These are phyloP conservation scores for Aspergillus oerlinghausenensis DNA, from an alignment of 2,329 filamentous ascomycete genomes.

Conservation along the genomic window DNA sequence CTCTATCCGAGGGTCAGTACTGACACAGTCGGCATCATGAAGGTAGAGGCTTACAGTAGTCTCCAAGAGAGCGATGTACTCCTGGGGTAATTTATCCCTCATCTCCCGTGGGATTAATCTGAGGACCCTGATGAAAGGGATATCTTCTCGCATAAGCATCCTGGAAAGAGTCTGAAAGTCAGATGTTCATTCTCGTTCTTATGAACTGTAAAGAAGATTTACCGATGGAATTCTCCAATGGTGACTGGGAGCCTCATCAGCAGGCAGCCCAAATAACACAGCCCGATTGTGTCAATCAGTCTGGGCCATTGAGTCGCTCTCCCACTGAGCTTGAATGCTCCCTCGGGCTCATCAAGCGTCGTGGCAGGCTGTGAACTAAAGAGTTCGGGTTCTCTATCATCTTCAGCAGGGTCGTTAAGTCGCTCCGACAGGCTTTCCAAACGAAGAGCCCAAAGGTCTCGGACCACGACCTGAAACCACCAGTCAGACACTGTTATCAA, in stretches of 20 bases:
- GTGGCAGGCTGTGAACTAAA: constrained; percentile 57
- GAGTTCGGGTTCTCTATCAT: constrained; percentile 42
- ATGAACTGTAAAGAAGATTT: constrained; percentile 7
- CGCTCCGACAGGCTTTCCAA: constrained; percentile 53
- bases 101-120: constrained; percentile 42
- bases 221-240: constrained; percentile 63
- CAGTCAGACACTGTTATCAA: constrained; percentile 5
- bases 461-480: constrained; percentile 53
- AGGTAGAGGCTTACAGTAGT: constrained; percentile 25
- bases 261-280: constrained; percentile 76
- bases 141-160: constrained; percentile 59
- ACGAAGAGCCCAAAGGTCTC: constrained; percentile 80
- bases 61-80: constrained; percentile 39
- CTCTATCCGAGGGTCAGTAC: constrained; percentile 15
- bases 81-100: constrained; percentile 40
- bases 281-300: constrained; percentile 67
- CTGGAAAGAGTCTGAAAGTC: constrained; percentile 10
- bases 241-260: constrained; percentile 73
- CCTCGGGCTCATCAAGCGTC: constrained; percentile 41
- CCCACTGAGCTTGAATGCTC: constrained; percentile 30
- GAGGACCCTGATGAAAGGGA: constrained; percentile 66
- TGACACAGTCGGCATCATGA: not conserved
- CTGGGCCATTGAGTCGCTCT: constrained; percentile 51
- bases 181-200: not conserved
- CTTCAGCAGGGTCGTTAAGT: constrained; percentile 35